Base-by-base conservation (phyloP, 2,329 filamentous ascomycete species). In the Fusarium miscanthi region DNA sequence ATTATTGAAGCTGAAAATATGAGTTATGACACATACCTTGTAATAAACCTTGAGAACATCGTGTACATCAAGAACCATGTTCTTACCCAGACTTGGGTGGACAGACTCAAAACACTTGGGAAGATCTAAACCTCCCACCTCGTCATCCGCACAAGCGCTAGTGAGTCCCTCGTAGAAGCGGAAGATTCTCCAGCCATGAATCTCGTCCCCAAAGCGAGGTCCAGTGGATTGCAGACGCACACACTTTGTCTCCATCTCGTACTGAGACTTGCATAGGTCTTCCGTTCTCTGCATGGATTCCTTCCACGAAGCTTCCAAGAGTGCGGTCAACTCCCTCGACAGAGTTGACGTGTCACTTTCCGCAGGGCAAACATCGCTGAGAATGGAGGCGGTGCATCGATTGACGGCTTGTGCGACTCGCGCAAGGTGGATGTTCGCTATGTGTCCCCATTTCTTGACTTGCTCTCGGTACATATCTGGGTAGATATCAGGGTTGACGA, bases 41-140 rank as follows among this genome's bases (percentile, higher is more conserved):
- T 83, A 83, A 23, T 83, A 83, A 0, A 80, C 79, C 37, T 80
- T 81, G 14, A 83, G 70, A 3, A 81, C 66, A 37, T 83, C 81
- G 35, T 83, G 81, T 0, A 83, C 78, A 21, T 81, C 79, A 9
- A 80, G 46, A 14, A 77, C 61, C 57, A 79, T 81, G 41, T 80
- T 82, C 12, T 77, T 67, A 5, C 54, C 12, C 3, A 71, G 40
- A 4, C 61, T 73, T 1, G 66, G 70, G 4, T 74, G 74, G 1
- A 69, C 49, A 0, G 60, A 52, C 1, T 69, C 45, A 10, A 73
- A 76, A 12, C 31, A 72, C 30, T 25, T 41, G 2, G 33, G 1
- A 12, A 35, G 12, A 25, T 40, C 31, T n/a, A 53, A 23, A 1
- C 12, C 14, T 11, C 31, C 35, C 30, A 35, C 14, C 1, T 30